phyloP scores from a whole-genome alignment of 805 yeast species.

The Myxozyma geophila region DNA sequence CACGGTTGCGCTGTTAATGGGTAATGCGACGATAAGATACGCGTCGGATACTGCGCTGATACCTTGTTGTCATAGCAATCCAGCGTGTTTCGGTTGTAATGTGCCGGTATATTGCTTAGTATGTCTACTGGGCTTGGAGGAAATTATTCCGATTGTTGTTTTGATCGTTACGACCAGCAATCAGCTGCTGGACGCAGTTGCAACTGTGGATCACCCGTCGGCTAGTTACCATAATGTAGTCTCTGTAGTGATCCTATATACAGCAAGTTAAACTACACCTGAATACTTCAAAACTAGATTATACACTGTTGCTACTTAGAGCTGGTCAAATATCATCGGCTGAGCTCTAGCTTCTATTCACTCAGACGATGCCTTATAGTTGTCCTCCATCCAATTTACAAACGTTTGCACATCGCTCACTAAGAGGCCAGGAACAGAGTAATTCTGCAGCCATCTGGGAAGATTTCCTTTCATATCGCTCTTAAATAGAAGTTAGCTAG shows the following conservation, averaged over 20 bases:
- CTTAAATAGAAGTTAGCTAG: conserved; percentile 3
- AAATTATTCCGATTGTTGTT: no score
- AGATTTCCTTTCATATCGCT: conserved; percentile 35
- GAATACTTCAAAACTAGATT: no score
- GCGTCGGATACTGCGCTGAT: conserved; percentile 4
- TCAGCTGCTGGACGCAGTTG: no score
- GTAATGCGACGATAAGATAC: background rate
- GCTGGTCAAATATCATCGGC: background rate
- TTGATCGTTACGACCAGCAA: no score
- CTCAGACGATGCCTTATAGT: conserved; percentile 11
- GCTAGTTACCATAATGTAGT: no score
- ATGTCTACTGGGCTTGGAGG: no score
- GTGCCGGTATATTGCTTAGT: no score
- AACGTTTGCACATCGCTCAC: conserved; percentile 24
- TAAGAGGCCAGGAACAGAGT: conserved; percentile 28
- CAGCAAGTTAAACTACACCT: background rate
- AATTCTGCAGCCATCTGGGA: conserved; percentile 31
- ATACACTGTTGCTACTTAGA: no score
- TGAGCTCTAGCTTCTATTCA: background rate
- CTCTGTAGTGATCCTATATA: background rate
- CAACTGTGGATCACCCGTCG: no score
- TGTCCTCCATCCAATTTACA: conserved; percentile 29
- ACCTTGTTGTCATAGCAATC: background rate
- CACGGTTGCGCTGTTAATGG: background rate
- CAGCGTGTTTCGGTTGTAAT: no score